A percentile compares a stretch with the other conserved stretches of the same genome.
Conservation (phyloP, 345 rosid species). For the Eucalyptus shirleyi region DNA sequence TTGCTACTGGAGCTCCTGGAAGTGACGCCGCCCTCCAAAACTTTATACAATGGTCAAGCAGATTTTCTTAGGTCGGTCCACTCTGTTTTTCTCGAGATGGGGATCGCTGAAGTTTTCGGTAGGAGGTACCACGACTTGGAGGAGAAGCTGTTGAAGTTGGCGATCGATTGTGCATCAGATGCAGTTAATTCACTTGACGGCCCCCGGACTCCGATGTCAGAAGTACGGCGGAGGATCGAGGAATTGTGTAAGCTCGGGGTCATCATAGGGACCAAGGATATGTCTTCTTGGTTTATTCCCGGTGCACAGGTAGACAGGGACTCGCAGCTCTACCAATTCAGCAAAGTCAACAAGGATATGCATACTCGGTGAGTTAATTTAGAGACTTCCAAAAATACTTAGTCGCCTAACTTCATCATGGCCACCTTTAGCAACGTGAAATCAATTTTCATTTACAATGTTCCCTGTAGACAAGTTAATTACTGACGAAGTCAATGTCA, state of each 20-base stretch:
- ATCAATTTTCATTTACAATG: neutral
- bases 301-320: conserved; percentile 32
- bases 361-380: neutral
- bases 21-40: fast-evolving
- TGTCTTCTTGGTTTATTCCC: neutral
- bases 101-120: conserved; percentile 80
- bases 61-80: conserved; percentile 91
- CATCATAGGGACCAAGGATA: neutral
- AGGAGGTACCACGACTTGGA: neutral
- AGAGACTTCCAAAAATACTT: neutral
- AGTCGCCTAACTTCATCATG: neutral
- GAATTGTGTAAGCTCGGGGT: conserved; percentile 7
- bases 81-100: conserved; percentile 82
- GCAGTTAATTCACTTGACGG: conserved; percentile 32
- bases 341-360: neutral
- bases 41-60: conserved; percentile 44
- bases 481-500: neutral
- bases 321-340: neutral
- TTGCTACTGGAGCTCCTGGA: too few species aligned
- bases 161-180: conserved; percentile 52
- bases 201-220: conserved; percentile 54
- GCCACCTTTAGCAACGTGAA: neutral
- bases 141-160: conserved; percentile 52
- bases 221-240: conserved; percentile 81
- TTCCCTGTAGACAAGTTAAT: neutral